These are phyloP conservation scores for Globisporangium parvum DNA, from an alignment of 352 stramenopile species.

Conservation along the genomic window DNA sequence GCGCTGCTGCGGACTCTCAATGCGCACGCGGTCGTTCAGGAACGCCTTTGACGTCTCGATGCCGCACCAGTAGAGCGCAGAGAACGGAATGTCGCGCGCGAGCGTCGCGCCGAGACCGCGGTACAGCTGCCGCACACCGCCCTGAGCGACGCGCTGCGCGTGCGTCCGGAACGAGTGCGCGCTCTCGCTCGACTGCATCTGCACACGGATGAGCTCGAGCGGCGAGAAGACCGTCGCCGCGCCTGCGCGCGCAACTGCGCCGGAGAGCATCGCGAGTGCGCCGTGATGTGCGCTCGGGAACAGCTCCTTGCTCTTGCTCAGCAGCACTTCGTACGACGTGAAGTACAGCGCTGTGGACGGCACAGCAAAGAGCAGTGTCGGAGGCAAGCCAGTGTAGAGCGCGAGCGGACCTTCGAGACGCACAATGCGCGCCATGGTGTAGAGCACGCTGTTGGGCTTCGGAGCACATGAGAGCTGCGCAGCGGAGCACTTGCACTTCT, in stretches of 20 bases:
- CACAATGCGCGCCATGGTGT: conserved; percentile 62
- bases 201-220: conserved; percentile 83
- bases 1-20: conserved; percentile 23
- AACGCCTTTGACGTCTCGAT: conserved; percentile 82
- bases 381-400: conserved; percentile 76
- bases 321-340: conserved; percentile 86
- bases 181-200: conserved; percentile 72
- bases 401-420: conserved; percentile 51
- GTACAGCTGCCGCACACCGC: conserved; percentile 39
- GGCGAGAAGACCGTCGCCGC: conserved; percentile 74
- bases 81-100: conserved; percentile 93
- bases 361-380: conserved; percentile 89
- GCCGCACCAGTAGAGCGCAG: conserved; percentile 90
- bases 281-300: conserved; percentile 38
- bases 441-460: conserved; percentile 45
- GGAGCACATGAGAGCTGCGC: conserved; percentile 34
- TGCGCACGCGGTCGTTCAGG: conserved; percentile 21
- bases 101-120: conserved; percentile 87
- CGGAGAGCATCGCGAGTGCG: conserved; percentile 40
- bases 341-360: conserved; percentile 94
- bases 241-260: conserved; percentile 38
- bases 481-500: conserved; percentile 41
- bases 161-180: conserved; percentile 47
- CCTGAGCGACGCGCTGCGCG: conserved; percentile 27
- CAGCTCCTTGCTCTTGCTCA: conserved; percentile 23